Evolutionary conservation across 257 asterid species (phyloP).

Genomic region (Solanum corneliomulleri): DNA sequence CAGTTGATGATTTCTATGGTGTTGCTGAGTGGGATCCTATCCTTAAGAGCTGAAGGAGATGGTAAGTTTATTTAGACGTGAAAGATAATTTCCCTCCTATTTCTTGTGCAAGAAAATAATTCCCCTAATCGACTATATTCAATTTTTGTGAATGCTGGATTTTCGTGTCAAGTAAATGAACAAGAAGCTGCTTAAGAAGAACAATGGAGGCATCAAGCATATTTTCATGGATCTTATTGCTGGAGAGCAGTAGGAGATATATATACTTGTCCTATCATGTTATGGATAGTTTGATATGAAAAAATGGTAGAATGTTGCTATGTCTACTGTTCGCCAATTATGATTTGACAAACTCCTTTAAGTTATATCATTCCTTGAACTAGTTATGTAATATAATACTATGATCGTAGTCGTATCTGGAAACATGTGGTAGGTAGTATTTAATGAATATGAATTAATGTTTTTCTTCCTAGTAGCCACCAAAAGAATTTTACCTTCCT

Average conservation of each 20-base stretch:
- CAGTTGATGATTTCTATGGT: constrained; percentile 64
- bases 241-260: constrained; percentile 19
- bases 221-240: constrained; percentile 68
- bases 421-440: no score
- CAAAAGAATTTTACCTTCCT: no score
- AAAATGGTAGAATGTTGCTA: background rate
- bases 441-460: no score
- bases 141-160: constrained; percentile 37
- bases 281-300: background rate
- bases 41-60: constrained; percentile 67
- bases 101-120: background rate
- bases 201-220: constrained; percentile 53
- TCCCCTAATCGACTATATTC: background rate
- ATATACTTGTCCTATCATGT: background rate
- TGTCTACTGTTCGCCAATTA: background rate
- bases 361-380: background rate
- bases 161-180: constrained; percentile 43
- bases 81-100: background rate
- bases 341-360: background rate
- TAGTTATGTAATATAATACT: background rate
- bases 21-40: constrained; percentile 67
- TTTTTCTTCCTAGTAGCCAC: no score
- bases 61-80: constrained; percentile 28
- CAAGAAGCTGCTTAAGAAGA: constrained; percentile 61
- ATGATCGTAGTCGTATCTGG: background rate